Evolutionary conservation across 768 basidiomycete genomes (phyloP), one percentile per base, ranked within the genome.

Genomic region (Amanita molliuscula): DNA sequence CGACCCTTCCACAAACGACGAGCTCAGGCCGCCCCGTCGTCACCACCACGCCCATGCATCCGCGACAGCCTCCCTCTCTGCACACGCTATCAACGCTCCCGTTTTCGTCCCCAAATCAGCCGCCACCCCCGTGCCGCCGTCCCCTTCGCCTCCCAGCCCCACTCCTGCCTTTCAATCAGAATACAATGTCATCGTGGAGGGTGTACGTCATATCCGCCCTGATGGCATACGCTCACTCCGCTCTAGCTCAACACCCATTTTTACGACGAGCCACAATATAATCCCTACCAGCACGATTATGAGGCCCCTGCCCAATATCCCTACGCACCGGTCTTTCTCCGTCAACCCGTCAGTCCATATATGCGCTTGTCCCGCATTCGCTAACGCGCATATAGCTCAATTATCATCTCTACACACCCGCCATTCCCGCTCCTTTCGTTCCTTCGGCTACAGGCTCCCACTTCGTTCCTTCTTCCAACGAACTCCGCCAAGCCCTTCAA

Each of bases 351-450:
- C 11, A 37, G 21, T 26, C 5, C 33, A 13, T 16, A 23, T n/a
- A 23, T 18, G n/a, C 25, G 7, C n/a, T 9, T 18, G 8, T 15
- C 2, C 26, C 29, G 6, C 21, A 15, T 3, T 37, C 44, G 10
- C 47, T 40, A 20, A 20, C 35, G 26, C 44, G 16, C 13, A 48
- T 47, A 37, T 61, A 95, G 90, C 76, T 98, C 41, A 81, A 96
- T 61, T 92, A 99, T 60, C 91, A 97, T 56, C 75, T 97, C 26
- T 99, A 99, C 69, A 84, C 88, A 3, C 77, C 78, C 2, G 76
- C 77, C 57, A 70, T 85, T 59, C 71, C 85, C 38, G 66, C 77
- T 54, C 59, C 72, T 50, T 70, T 84, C 61, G 59, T 75, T 57
- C 61, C 75, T 15, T 71, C 75, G 6, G 44, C 62, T 33, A 55